phyloP scores from a whole-genome alignment of 2,329 filamentous ascomycete species.

The Colletotrichum cuscutae region DNA sequence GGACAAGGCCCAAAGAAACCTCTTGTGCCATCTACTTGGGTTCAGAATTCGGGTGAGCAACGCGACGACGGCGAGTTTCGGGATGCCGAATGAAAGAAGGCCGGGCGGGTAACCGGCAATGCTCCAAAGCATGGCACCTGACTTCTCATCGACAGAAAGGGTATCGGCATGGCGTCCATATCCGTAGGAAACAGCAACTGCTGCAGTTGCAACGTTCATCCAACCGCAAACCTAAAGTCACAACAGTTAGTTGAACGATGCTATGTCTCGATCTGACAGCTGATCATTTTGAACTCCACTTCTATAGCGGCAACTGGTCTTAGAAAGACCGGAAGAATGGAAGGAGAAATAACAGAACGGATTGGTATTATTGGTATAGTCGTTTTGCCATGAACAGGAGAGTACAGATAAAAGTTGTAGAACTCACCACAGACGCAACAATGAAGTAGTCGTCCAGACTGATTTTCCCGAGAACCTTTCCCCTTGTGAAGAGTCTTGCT shows the following conservation, averaged over 20 bases:
- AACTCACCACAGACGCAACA: neutral
- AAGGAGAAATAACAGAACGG: no score
- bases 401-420: neutral
- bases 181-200: neutral
- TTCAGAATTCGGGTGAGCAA: slow-evolving; percentile 51
- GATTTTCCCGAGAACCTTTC: slow-evolving; percentile 43
- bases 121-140: neutral
- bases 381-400: neutral
- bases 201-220: neutral
- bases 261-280: neutral
- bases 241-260: neutral
- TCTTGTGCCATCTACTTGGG: slow-evolving; percentile 45
- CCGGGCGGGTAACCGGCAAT: neutral
- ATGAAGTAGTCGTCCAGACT: slow-evolving; percentile 40
- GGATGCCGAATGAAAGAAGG: neutral
- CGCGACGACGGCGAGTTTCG: slow-evolving; percentile 52
- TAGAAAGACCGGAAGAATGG: no score
- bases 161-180: neutral
- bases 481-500: slow-evolving; percentile 44
- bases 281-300: no score
- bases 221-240: neutral
- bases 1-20: slow-evolving; percentile 50
- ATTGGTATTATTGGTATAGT: neutral
- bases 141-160: neutral
- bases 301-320: no score